Evolutionary conservation across 352 stramenopile species (phyloP), one percentile per base, ranked within the genome.

Genomic region (Pythium pectinolyticum): DNA sequence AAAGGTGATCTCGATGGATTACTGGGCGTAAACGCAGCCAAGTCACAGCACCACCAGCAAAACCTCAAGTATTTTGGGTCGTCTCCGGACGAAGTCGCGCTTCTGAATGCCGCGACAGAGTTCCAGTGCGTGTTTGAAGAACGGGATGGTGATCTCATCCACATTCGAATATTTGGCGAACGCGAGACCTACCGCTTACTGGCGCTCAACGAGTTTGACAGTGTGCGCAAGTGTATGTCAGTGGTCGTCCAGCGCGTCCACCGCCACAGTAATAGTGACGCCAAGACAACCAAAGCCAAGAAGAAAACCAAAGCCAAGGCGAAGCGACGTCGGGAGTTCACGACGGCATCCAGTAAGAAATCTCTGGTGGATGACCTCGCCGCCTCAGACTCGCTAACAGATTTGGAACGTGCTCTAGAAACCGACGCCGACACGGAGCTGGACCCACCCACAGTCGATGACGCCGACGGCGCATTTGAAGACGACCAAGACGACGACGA

Each of bases 131-230:
- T 88, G 2, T 94, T 89, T 35, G 80, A 90, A 68, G 82, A 82
- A n/a, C 74, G 80, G n/a, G 74, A 87, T 22, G 75, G 78, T 8
- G 84, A 94, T 34, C 46, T 91, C n/a, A 81, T 94, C 32, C 74
- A 82, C 53, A 89, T 90, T 43, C 80, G 80, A 1, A 72, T 95
- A 25, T 95, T 95, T 51, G 84, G 85, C 0, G 70, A 88, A n/a
- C 58, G 63, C 0, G 85, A 95, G 37, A 83, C 74, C 4, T 94
- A 92, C 41, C 84, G 84, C 45, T 45, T 95, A 14, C 60, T 96
- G 8, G 88, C 85, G 11, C 50, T 94, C 9, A 95, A 94, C 48
- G 88, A 96, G 47, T 95, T 94, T 28, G 87, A 95, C 62, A 95
- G 86, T 51, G 92, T 88, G 2, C 63, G 85, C 10, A 94, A 93